These are phyloP conservation scores for Phialophora macrospora DNA, from an alignment of 2,329 filamentous ascomycete species.

Conservation along the genomic window DNA sequence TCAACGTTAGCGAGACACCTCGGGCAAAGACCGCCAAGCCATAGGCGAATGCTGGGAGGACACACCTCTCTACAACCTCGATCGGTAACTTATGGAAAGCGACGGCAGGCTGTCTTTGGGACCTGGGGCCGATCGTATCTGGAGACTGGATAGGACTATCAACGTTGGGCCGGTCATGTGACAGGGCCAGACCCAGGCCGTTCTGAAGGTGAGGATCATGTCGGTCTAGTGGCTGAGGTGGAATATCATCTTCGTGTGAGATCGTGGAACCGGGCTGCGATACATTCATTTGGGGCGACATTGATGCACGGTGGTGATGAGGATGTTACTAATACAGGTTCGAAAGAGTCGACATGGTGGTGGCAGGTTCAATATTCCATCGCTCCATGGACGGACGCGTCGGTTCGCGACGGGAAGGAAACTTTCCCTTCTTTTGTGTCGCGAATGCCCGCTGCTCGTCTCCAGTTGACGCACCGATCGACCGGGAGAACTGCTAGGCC, in stretches of 20 bases:
- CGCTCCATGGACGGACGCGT: constrained; percentile 32
- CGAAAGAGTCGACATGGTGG: constrained; percentile 25
- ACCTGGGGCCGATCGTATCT: constrained; percentile 12
- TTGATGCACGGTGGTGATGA: constrained; percentile 7
- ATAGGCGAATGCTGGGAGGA: background rate
- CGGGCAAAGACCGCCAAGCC: constrained; percentile 4
- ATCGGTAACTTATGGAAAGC: constrained; percentile 35
- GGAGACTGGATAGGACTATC: constrained; percentile 17
- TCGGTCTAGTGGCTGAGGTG: constrained; percentile 34
- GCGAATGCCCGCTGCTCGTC: background rate
- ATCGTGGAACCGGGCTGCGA: constrained; percentile 25
- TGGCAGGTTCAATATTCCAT: constrained; percentile 16
- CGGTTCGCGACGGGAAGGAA: constrained; percentile 25
- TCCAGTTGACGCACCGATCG: background rate
- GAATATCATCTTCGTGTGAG: constrained; percentile 32
- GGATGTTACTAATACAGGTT: constrained; percentile 8
- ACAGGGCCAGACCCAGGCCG: constrained; percentile 15
- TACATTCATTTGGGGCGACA: constrained; percentile 25
- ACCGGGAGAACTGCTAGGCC: background rate
- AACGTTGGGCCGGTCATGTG: constrained; percentile 16
- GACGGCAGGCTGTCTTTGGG: constrained; percentile 13
- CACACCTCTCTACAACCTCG: constrained; percentile 37
- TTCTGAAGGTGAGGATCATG: constrained; percentile 22
- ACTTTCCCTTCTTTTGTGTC: constrained; percentile 11
- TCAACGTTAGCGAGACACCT: constrained; percentile 24